Base-by-base conservation (phyloP, 2,329 filamentous ascomycete genomes). In the Penicillium sp. region DNA sequence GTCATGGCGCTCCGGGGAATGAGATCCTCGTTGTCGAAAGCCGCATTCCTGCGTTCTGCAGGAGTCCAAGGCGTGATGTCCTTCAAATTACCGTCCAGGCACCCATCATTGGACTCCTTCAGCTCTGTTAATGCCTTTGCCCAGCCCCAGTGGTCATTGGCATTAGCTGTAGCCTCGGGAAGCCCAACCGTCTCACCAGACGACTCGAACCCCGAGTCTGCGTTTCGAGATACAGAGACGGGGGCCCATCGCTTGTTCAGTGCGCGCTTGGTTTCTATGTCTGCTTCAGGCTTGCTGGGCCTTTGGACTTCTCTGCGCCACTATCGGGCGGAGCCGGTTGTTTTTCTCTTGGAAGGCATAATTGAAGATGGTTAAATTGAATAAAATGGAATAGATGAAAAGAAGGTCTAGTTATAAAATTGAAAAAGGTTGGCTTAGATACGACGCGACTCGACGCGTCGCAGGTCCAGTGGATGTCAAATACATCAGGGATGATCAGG, bases 51-150 rank as follows among this genome's bases (percentile, higher is more conserved):
- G 37, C 76, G 69, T 46, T 75, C 63, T 1, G 65, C 62, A 20
- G 60, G 59, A n/a, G 62, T 58, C 68, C 66, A 72, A 1, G 71
- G 69, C 10, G 74, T 72, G 46, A 76, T 67, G 54, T 78, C 77
- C 4, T 71, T 58, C 0, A 31, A 18, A 51, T 79, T 76, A 0
- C 77, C 76, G 4, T 76, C 76, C 18, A 78, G 22, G 46, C 56
- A 0, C 7, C 16, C 26, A 10, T 10, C 34, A 2, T 54, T 32
- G 5, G 14, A 3, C 10, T 45, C 26, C 29, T 44, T 42, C 34
- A 56, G 50, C 7, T 13, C 3, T 13, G 22, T 31, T 8, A 54
- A 51, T 16, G 14, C 16, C 31, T 32, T 42, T 20, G 38, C 31
- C 44, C 49, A 60, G 5, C 20, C 39, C 55, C 58, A 58, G 5